Base-by-base conservation (phyloP, 768 basidiomycete genomes). In the Mycena albidolilacea region DNA sequence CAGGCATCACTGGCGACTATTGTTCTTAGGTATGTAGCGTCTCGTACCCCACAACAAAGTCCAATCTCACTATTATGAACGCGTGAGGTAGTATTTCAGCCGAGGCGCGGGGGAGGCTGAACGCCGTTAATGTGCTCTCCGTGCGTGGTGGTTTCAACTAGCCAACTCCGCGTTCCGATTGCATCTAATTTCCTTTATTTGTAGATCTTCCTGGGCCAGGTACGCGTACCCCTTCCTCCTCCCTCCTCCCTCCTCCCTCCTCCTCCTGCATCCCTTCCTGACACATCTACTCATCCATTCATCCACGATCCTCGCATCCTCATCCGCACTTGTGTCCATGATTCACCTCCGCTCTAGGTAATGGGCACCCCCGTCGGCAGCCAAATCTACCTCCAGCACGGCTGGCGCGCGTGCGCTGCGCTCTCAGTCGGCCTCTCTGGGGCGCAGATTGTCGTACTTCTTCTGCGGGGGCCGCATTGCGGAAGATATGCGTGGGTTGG, bases 201-300 rank as follows among this genome's bases (percentile, higher is more conserved):
- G 2, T 61, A 89, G 88, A 81, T 93, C 23, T 94, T 94, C 80
- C 86, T 93, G n/a, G 95, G 95, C 0, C 94, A 96, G 83, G 93
- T 95, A 19, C 15, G 39, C n/a, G 8, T 12, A 2, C 5, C 35
- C 23, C 11, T 30, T 3, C 14, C 7, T 30, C 35, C 7, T 39
- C 30, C 30, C 30, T 30, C 30, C 7, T 39, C 30, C 30, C 30
- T 30, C 30, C 30, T 30, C 30, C 30, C 3, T 30, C 30, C 30
- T 30, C 2, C 30, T 30, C 30, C 30, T 30, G 30, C 30, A 3
- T 30, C 30, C 30, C 30, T 30, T 30, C 4, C 30, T 30, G 30
- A 30, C 30, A 2, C 30, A 30, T 30, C 30, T 30, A 30, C 30
- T 30, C 30, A 30, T 30, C 30, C 30, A 30, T 30, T 30, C 30